Evolutionary conservation across 306 rosid genomes (phyloP).

Genomic region (Gillenia trifoliata): DNA sequence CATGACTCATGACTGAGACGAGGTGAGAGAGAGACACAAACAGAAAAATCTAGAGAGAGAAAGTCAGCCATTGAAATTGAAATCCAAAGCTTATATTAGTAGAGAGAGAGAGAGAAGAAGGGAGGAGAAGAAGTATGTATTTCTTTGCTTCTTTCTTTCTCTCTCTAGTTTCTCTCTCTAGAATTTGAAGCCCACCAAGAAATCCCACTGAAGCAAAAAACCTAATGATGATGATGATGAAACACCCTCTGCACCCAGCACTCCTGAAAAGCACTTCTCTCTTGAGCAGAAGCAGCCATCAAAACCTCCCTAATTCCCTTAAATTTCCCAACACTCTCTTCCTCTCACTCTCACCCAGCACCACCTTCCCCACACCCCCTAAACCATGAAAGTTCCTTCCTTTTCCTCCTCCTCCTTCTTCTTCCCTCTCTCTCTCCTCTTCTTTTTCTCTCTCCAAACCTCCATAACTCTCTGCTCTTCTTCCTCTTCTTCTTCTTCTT

Average conservation of each 20-base stretch:
- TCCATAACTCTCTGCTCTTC: constrained; percentile 35
- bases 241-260: constrained; percentile 82
- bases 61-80: background rate
- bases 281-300: constrained; percentile 31
- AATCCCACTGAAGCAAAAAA: constrained; percentile 61
- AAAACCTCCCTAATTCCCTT: constrained; percentile 70
- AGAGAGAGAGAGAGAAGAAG: background rate
- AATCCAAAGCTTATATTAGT: background rate
- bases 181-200: constrained; percentile 50
- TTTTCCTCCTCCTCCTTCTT: constrained; percentile 30
- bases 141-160: background rate
- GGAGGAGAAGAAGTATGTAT: constrained; percentile 13
- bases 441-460: constrained; percentile 36
- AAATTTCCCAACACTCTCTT: constrained; percentile 47
- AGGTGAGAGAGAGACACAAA: constrained; percentile 17
- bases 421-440: constrained; percentile 13
- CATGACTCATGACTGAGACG: too few species aligned
- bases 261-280: constrained; percentile 72
- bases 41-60: background rate
- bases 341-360: constrained; percentile 36
- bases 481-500: constrained; percentile 41
- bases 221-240: constrained; percentile 58
- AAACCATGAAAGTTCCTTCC: constrained; percentile 57
- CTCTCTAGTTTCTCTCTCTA: constrained; percentile 11
- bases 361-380: constrained; percentile 19